phyloP scores from a whole-genome alignment of 1,284 basidiomycete genomes.

The Xanthoconium separans region DNA sequence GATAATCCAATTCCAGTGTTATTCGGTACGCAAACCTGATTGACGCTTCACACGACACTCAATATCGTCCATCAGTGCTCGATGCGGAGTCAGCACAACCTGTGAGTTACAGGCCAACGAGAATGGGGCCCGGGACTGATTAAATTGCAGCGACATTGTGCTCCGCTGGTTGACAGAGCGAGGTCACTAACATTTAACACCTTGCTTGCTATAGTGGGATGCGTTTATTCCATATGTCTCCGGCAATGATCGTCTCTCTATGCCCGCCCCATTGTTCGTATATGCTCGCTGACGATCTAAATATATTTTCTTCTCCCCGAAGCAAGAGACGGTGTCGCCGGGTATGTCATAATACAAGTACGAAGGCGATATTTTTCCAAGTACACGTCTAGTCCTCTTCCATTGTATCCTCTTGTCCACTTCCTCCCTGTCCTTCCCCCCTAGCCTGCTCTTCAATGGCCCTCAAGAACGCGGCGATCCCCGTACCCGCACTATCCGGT shows the following conservation, averaged over 20 bases:
- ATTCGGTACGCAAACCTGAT: slow-evolving; percentile 55
- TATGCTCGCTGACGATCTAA: slow-evolving; percentile 2
- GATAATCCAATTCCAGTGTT: slow-evolving; percentile 51
- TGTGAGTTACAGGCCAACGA: slow-evolving; percentile 47
- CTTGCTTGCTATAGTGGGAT: slow-evolving; percentile 1
- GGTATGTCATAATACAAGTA: not conserved
- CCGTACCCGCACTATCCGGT: slow-evolving; percentile 74
- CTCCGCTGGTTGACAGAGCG: slow-evolving; percentile 69
- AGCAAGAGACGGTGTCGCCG: not conserved
- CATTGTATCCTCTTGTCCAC: slow-evolving; percentile 29
- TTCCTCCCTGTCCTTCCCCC: slow-evolving; percentile 37
- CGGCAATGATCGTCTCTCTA: not conserved
- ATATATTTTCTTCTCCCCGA: not conserved
- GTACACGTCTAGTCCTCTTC: slow-evolving; percentile 24
- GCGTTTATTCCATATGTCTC: not conserved
- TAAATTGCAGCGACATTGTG: slow-evolving; percentile 59
- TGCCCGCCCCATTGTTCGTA: not conserved
- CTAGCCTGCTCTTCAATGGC: slow-evolving; percentile 75
- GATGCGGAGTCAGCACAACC: slow-evolving; percentile 93
- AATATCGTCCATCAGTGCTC: slow-evolving; percentile 59
- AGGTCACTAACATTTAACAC: slow-evolving; percentile 50
- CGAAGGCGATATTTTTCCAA: not conserved
- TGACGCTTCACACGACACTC: not conserved
- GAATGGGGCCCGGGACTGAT: slow-evolving; percentile 5
- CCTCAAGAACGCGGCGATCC: slow-evolving; percentile 68